Percentiles rank a stretch among this genome's conserved stretches.
These are phyloP conservation scores for Microcyclosporella mali DNA, from an alignment of 2,329 filamentous ascomycete species.

Conservation along the genomic window DNA sequence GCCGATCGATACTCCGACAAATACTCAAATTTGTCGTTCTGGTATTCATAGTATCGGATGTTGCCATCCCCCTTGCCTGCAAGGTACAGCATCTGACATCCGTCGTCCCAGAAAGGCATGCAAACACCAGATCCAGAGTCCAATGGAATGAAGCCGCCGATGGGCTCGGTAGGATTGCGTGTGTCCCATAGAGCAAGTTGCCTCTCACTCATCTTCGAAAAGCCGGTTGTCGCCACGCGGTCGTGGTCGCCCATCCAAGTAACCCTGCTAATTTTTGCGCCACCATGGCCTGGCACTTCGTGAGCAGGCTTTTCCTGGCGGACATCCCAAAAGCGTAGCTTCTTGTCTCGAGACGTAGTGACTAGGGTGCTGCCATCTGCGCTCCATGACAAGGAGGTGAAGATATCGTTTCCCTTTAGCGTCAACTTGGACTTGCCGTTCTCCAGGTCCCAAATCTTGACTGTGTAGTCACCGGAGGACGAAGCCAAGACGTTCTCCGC, in stretches of 20 bases:
- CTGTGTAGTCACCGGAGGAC: conserved; percentile 85
- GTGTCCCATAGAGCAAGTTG: conserved; percentile 95
- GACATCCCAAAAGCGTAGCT: conserved; percentile 94
- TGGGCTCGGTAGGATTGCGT: conserved; percentile 68
- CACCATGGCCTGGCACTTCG: conserved; percentile 77
- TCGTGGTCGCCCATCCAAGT: conserved; percentile 98
- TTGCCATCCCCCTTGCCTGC: conserved; percentile 98
- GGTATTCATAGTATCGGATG: conserved; percentile 97
- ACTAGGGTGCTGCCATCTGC: conserved; percentile 78
- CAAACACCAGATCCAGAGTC: conserved; percentile 96
- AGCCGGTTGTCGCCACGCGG: conserved; percentile 90
- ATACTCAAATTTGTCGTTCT: conserved; percentile 98
- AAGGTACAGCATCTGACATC: conserved; percentile 89
- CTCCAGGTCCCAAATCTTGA: conserved; percentile 93
- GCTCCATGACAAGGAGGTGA: conserved; percentile 94
- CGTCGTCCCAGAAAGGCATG: conserved; percentile 99
- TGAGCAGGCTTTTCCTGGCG: conserved; percentile 84
- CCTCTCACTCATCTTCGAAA: conserved; percentile 96
- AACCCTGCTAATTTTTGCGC: conserved; percentile 93
- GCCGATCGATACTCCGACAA: conserved; percentile 95
- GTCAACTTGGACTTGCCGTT: conserved; percentile 67
- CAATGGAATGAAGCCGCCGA: conserved; percentile 82
- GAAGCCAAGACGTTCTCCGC: conserved; percentile 94
- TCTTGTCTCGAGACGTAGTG: conserved; percentile 96
- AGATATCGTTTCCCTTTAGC: conserved; percentile 82